A percentile compares a stretch with the other conserved stretches of the same genome.
phyloP scores from a whole-genome alignment of 139 green algal species.

The Prasinococcaceae sp. region DNA sequence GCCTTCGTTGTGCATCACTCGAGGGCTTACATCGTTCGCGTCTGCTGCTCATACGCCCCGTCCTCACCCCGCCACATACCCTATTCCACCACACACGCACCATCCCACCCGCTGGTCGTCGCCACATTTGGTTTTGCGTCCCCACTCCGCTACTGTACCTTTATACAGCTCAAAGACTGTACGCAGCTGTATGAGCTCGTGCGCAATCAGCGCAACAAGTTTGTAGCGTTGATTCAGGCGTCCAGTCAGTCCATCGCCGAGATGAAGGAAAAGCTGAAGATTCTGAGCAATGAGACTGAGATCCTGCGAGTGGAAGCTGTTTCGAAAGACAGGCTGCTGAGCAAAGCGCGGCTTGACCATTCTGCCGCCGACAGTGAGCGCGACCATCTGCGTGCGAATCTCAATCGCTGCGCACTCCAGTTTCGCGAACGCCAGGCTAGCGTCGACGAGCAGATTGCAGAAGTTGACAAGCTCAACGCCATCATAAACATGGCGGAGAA shows the following conservation, averaged over 20 bases:
- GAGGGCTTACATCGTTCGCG: too few species aligned
- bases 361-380: slow-evolving; percentile 27
- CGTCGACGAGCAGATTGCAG: slow-evolving; percentile 55
- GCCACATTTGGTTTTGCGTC: too few species aligned
- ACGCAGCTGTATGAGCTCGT: slow-evolving; percentile 65
- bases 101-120: too few species aligned
- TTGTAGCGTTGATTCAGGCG: slow-evolving; percentile 53
- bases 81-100: too few species aligned
- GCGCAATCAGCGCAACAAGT: slow-evolving; percentile 71
- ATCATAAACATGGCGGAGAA: slow-evolving; percentile 51
- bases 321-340: slow-evolving; percentile 45
- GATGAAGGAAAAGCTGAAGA: slow-evolving; percentile 65
- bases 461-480: slow-evolving; percentile 58
- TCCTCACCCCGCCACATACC: too few species aligned
- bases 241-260: slow-evolving; percentile 44
- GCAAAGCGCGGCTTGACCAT: slow-evolving; percentile 33
- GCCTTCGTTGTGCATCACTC: too few species aligned
- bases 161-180: slow-evolving; percentile 48
- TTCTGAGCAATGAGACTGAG: slow-evolving; percentile 53
- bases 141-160: too few species aligned
- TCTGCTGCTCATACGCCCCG: too few species aligned
- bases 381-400: slow-evolving; percentile 44
- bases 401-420: slow-evolving; percentile 30
- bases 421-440: slow-evolving; percentile 42
- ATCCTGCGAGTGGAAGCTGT: slow-evolving; percentile 42